Conservation (phyloP, 192 early-diverging fungal genomes). For the Cladochytrium replicatum region DNA sequence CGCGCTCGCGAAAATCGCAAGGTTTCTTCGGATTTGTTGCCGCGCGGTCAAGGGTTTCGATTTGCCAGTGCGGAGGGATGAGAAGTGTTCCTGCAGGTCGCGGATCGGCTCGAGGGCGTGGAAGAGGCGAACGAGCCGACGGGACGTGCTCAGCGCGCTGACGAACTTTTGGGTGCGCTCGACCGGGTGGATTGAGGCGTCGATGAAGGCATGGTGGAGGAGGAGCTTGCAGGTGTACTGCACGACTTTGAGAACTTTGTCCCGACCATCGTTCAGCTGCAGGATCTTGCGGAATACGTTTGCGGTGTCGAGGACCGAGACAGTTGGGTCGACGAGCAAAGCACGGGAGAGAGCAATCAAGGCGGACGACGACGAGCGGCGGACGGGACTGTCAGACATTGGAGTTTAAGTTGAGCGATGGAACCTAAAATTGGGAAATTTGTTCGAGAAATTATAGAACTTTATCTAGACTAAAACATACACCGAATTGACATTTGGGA, state of each 20-base stretch:
- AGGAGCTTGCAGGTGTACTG: slow-evolving; percentile 72
- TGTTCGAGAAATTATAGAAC: too few relatives aligned
- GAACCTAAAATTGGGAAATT: too few relatives aligned
- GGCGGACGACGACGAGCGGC: too few relatives aligned
- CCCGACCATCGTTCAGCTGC: slow-evolving; percentile 66
- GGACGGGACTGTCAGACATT: too few relatives aligned
- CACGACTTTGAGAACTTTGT: slow-evolving; percentile 69
- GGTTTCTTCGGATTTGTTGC: not conserved
- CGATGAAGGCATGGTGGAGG: slow-evolving; percentile 33
- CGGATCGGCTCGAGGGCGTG: slow-evolving; percentile 58
- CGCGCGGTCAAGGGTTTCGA: slow-evolving; percentile 1
- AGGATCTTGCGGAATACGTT: slow-evolving; percentile 51
- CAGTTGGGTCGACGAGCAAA: too few relatives aligned
- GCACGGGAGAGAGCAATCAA: too few relatives aligned
- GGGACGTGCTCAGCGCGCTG: slow-evolving; percentile 61
- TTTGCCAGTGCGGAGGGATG: slow-evolving; percentile 4
- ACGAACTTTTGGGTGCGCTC: slow-evolving; percentile 31
- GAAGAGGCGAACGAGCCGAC: slow-evolving; percentile 64
- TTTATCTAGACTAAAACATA: too few relatives aligned
- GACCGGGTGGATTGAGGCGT: slow-evolving; percentile 3
- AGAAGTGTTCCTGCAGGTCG: slow-evolving; percentile 39
- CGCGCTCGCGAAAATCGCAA: too few relatives aligned
- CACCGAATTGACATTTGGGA: too few relatives aligned
- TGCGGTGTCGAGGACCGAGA: slow-evolving; percentile 9
- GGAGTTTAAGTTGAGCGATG: too few relatives aligned